Evolutionary conservation across 2,329 filamentous ascomycete genomes (phyloP), one percentile per base, ranked within the genome.

Genomic region (Taxawa tesnikishii): DNA sequence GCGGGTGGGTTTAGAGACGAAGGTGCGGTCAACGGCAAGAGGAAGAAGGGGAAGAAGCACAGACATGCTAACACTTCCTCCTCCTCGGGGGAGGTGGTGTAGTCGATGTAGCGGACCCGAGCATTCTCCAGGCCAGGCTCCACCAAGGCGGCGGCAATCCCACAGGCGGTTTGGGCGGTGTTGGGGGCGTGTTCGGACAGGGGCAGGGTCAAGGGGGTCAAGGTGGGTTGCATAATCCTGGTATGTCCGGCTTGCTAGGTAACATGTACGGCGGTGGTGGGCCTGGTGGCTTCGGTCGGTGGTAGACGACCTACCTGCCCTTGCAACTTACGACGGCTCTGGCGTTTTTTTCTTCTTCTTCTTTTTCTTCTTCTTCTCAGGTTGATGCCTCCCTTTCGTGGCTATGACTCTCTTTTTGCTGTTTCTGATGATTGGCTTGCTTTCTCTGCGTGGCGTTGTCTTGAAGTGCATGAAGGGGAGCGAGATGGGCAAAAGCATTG

Each of bases 51-150:
- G 71, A 94, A 94, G 78, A 94, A 94, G 84, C 88, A 94, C 74
- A 92, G 87, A 79, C 87, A 94, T 79, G 88, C 85, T 90, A 94
- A 94, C 84, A 94, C 88, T 88, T 94, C 87, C 83, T 96, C 88
- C 78, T 93, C 85, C 77, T 87, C 85, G 76, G n/a, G n/a, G n/a
- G n/a, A n/a, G 83, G 84, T 83, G 87, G 83, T 71, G 77, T 94
- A 88, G 87, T 92, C 70, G 87, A 96, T 92, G 84, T 94, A 87
- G 84, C 83, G 73, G 87, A 96, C 84, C 88, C 88, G 73, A 94
- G 84, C 74, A 94, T 94, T 74, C 78, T 96, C 73, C 87, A 94
- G 71, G 84, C 84, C 63, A 83, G 87, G 73, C 81, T 93, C 73
- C 87, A 92, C 65, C 83, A 90, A 68, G 78, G 81, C 66, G 80